A percentile compares a stretch with the other conserved stretches of the same genome.
Conservation (phyloP, 2,329 filamentous ascomycete species). For the Gnomoniopsis sp. region DNA sequence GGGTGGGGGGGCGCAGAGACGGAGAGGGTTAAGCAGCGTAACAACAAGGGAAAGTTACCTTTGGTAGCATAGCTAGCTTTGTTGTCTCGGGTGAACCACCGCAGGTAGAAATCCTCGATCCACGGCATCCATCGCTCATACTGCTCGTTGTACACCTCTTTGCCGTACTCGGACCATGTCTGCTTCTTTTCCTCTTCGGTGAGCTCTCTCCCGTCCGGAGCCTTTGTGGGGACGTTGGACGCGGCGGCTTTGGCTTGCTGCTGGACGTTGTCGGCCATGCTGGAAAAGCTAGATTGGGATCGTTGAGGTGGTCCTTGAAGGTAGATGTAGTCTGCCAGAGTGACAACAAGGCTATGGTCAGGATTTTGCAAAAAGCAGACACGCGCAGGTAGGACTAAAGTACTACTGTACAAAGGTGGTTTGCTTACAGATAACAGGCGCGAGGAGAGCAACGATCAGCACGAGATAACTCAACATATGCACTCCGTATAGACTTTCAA, state of each 20-base stretch:
- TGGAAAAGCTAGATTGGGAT: not conserved
- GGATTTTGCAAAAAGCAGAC: not conserved
- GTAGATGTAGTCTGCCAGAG: constrained; percentile 1
- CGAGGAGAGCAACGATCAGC: not conserved
- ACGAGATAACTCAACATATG: not conserved
- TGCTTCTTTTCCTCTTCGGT: constrained; percentile 14
- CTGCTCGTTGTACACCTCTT: constrained; percentile 65
- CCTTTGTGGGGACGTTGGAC: not conserved
- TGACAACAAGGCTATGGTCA: not conserved
- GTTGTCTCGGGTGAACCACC: constrained; percentile 74
- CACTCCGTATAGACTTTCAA: not conserved
- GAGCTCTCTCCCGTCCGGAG: not conserved
- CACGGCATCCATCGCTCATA: constrained; percentile 76
- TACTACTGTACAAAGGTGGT: not conserved
- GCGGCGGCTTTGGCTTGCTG: not conserved
- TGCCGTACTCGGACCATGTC: constrained; percentile 25
- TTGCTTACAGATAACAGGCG: constrained; percentile 1
- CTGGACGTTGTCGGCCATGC: not conserved
- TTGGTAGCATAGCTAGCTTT: constrained; percentile 70
- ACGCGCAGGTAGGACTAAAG: not conserved
- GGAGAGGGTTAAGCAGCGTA: not conserved
- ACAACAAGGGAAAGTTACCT: constrained; percentile 42
- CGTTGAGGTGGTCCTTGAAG: not conserved
- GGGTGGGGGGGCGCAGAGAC: not conserved
- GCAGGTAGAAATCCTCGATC: constrained; percentile 70